phyloP scores from a whole-genome alignment of 306 rosid species.

The Dalbergia cultrata region DNA sequence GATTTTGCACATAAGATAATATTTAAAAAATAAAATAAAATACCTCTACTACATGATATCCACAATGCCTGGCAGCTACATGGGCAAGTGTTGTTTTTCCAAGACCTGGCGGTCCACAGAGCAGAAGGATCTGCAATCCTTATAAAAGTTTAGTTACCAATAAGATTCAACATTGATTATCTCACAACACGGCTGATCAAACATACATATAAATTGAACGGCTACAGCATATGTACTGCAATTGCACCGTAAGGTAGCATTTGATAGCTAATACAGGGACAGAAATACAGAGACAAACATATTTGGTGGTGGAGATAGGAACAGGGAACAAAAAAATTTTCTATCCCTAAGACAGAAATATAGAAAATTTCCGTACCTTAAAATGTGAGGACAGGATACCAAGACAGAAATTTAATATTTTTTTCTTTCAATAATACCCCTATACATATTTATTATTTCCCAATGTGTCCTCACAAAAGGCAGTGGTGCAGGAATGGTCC shows the following conservation, averaged over 20 bases:
- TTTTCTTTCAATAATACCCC: no score
- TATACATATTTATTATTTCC: no score
- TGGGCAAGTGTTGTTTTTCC: constrained; percentile 98
- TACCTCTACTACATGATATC: constrained; percentile 95
- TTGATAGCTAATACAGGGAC: no score
- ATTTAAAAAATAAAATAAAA: constrained; percentile 38
- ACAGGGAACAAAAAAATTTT: no score
- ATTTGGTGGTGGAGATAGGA: no score
- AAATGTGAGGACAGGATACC: no score
- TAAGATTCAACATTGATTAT: constrained; percentile 32
- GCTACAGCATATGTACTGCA: constrained; percentile 10
- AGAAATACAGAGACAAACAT: no score
- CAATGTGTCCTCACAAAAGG: no score
- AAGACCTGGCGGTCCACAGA: constrained; percentile 94
- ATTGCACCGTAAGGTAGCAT: not conserved
- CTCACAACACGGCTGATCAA: constrained; percentile 3
- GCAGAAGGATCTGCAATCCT: constrained; percentile 80
- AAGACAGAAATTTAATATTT: no score
- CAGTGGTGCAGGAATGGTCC: no score
- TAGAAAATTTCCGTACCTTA: no score
- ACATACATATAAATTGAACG: constrained; percentile 19
- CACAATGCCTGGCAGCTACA: constrained; percentile 94
- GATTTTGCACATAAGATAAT: constrained; percentile 4
- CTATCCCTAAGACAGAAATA: no score
- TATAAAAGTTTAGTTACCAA: constrained; percentile 41